A percentile compares a stretch with the other conserved stretches of the same genome.
Evolutionary conservation across 345 rosid genomes (phyloP).

Genomic region (Salix udensis): DNA sequence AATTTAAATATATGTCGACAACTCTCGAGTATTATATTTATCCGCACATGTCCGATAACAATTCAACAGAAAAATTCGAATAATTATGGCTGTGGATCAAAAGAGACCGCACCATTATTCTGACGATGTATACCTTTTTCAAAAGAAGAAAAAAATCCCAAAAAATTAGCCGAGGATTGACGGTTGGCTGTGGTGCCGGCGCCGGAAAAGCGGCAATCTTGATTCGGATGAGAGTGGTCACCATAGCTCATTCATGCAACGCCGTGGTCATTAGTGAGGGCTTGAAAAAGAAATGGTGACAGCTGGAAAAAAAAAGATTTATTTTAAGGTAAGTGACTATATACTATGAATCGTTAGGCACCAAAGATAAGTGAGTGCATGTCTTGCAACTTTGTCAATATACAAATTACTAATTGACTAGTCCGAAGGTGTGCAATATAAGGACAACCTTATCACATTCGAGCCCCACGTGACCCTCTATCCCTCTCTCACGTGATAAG

Average conservation of each 20-base stretch:
- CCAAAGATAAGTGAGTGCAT: neutral
- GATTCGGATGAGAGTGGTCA: neutral
- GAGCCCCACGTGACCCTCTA: neutral
- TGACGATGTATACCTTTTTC: neutral
- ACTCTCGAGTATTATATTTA: neutral
- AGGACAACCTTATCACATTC: neutral
- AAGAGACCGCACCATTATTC: neutral
- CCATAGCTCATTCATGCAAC: neutral
- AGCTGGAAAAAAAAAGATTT: no score
- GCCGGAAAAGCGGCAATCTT: neutral
- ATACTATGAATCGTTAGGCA: constrained; percentile 25
- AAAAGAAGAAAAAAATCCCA: no score
- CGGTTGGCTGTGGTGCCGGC: neutral
- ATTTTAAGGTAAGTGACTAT: constrained; percentile 12
- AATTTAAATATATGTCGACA: neutral
- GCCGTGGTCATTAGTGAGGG: constrained; percentile 9
- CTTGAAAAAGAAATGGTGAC: neutral
- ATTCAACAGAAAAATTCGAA: neutral
- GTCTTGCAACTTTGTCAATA: constrained; percentile 1
- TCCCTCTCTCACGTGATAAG: neutral
- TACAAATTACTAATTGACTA: neutral
- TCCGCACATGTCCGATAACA: neutral
- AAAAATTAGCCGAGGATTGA: neutral
- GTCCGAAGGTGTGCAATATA: neutral
- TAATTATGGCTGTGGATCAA: neutral